Evolutionary conservation across 164 flowering plant genomes (phyloP), one percentile per base, ranked within the genome.

Genomic region (Vitis amurensis): DNA sequence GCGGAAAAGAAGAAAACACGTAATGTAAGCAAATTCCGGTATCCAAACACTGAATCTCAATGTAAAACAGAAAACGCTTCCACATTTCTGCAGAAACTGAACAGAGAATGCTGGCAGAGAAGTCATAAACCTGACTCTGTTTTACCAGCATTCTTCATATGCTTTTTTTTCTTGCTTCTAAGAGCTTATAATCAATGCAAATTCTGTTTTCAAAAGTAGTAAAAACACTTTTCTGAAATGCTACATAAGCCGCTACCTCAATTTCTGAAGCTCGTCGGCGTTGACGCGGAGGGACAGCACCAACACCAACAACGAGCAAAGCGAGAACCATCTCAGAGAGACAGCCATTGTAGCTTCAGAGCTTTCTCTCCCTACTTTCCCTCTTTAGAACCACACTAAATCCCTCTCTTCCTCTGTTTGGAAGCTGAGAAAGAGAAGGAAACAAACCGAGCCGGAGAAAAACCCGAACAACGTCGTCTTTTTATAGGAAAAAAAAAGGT

Each of bases 271-370:
- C 59, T 76, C 49, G 59, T 15, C 55, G 1, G 74, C 77, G 7
- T 48, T 63, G 9, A 19, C 76, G 29, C 58, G n/a, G 2, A 71
- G 27, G 13, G 74, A 29, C 14, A 71, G 31, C 29, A 67, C 57
- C 3, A 81, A 11, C 9, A 64, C 15, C 53, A 76, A 63, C 50
- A 76, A 19, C 49, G 74, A 3, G 50, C 27, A 57, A 15, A 65
- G 16, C 16, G 67, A 70, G 53, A 61, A 10, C 27, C 61, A 56
- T 71, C 56, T 71, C 57, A 16, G 50, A 66, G 74, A 69, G 55
- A 62, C 71, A 70, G 68, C 78, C 84, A 81, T 81, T 81, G 68
- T 62, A 52, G 64, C 50, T 60, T 49, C 47, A 30, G 15, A 30
- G 11, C 14, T 16, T 23, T 23, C 27, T 23, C 27, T 23, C 27